Evolutionary conservation across 225 moss, liverwort and hornwort genomes (phyloP).

Genomic region (Bryoerythrophyllum caledonicum): DNA sequence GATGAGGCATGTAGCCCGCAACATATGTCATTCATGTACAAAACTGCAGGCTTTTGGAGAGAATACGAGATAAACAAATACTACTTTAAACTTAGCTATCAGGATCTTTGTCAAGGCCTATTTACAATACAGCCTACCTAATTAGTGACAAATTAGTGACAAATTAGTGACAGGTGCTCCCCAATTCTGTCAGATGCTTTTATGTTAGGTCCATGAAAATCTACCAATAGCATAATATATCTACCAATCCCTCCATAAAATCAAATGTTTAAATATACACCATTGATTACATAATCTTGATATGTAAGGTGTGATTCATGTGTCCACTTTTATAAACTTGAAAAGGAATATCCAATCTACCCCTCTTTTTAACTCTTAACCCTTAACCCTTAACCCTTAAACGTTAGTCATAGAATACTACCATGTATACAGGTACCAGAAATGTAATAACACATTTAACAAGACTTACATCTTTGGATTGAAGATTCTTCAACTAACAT

Average conservation of each 20-base stretch:
- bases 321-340: not conserved
- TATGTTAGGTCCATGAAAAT: not conserved
- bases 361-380: no score
- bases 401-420: no score
- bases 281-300: not conserved
- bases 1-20: not conserved
- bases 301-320: no score
- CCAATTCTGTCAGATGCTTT: not conserved
- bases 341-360: no score
- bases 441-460: no score
- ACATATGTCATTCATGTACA: not conserved
- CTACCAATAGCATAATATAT: not conserved
- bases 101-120: slow-evolving; percentile 19
- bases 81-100: not conserved
- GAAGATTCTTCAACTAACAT: no score
- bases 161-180: not conserved
- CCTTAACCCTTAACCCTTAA: no score
- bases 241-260: no score
- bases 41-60: not conserved
- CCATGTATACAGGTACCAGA: no score
- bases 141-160: not conserved
- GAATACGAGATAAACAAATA: slow-evolving; percentile 3
- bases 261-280: not conserved
- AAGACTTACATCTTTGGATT: no score
- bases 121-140: not conserved